Percentiles rank a stretch among this genome's conserved stretches.
These are phyloP conservation scores for Globisporangium camurandrum DNA, from an alignment of 352 stramenopile species.

Conservation along the genomic window DNA sequence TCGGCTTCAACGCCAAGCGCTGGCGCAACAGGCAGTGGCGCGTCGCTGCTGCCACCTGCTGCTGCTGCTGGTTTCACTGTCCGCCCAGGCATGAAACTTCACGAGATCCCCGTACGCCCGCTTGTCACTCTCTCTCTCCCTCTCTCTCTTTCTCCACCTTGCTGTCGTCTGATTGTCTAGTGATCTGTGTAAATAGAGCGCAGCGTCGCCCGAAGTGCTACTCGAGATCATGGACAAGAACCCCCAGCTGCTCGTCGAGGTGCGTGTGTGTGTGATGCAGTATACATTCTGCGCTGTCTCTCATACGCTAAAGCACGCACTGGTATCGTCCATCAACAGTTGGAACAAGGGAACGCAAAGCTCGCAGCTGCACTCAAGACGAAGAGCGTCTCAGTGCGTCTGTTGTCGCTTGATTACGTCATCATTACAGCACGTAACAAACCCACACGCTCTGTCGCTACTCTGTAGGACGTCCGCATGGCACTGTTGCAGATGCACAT, in stretches of 20 bases:
- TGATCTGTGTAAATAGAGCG: constrained; percentile 16
- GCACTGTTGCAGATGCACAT: constrained; percentile 82
- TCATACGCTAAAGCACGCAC: too few species aligned
- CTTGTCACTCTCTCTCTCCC: not conserved
- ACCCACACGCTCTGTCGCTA: too few species aligned
- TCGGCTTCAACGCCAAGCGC: constrained; percentile 10
- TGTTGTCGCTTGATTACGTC: too few species aligned
- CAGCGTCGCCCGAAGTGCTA: constrained; percentile 64
- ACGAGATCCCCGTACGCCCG: constrained; percentile 64
- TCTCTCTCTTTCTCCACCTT: not conserved
- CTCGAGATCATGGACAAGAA: constrained; percentile 84
- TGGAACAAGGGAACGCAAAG: constrained; percentile 53
- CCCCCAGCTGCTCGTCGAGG: constrained; percentile 54
- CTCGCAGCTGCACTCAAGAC: constrained; percentile 55
- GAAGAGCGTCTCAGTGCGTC: constrained; percentile 59
- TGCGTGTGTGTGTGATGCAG: constrained; percentile 11
- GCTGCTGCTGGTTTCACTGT: constrained; percentile 21
- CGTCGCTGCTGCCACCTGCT: constrained; percentile 8
- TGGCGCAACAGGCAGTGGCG: constrained; percentile 4
- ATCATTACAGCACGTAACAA: too few species aligned
- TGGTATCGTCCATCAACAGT: constrained; percentile 38
- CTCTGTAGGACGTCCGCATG: constrained; percentile 71
- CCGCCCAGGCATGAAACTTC: constrained; percentile 60
- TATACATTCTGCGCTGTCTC: too few species aligned
- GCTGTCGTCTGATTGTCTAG: not conserved